Base-by-base conservation (phyloP, 768 basidiomycete genomes). In the Tricholoma saponaceum region DNA sequence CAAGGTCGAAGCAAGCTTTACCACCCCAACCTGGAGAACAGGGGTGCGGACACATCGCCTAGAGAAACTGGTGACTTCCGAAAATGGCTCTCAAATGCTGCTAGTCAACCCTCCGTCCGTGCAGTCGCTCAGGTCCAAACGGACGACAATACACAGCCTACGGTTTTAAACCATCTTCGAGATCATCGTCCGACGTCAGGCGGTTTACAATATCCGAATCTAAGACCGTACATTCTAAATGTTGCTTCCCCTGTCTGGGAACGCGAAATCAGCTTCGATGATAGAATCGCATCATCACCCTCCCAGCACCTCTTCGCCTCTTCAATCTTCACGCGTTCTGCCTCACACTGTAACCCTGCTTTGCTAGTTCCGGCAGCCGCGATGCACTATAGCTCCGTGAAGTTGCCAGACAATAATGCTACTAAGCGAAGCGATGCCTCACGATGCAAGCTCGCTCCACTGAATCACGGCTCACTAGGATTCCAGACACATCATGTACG, bases 21-120 rank as follows among this genome's bases (percentile, higher is more conserved):
- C 30, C 47, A 30, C 16, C 47, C 28, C 26, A 8, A 50, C 47
- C 16, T 16, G 10, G 26, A 23, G 25, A 20, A 13, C 32, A 32
- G 22, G 28, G 39, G 14, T n/a, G 28, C 26, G 13, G 26, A 30
- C 14, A 28, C 9, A n/a, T 9, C 52, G 18, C n/a, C 32, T 23
- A 33, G n/a, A 23, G 69, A 68, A 43, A 62, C 65, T 43, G 59
- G 67, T 30, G 71, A 73, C 57, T 65, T 73, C 55, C 62, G 62
- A 52, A 65, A 62, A 55, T 73, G 72, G 72, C 67, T 75, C 20
- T 67, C 67, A 22, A 65, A 33, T 43, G 50, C 55, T 30, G 52
- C 33, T 33, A 53, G 52, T 32, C 57, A 54, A 44, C 52, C 52
- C 28, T 9, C 18, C 8, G 32, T 54, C 26, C 35, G 26, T 13